Conservation (phyloP, 2,329 filamentous ascomycete species). For the Aureobasidium mangrovei region DNA sequence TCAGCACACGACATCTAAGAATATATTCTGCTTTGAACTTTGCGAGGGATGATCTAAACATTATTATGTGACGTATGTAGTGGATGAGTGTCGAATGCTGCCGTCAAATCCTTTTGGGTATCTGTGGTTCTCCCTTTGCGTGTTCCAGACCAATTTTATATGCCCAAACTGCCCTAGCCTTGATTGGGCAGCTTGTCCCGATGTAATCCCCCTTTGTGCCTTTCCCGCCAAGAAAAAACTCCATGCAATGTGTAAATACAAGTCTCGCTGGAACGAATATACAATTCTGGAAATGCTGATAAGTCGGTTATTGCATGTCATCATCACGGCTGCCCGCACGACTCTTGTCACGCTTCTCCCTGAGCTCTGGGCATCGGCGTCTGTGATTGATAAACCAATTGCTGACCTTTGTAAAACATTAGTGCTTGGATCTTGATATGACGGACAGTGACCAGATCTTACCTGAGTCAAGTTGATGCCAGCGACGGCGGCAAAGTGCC, state of each 20-base stretch:
- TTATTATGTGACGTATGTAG: constrained; percentile 7
- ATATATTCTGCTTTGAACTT: not conserved
- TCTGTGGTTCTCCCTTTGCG: constrained; percentile 4
- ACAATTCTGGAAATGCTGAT: not conserved
- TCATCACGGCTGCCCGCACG: constrained; percentile 11
- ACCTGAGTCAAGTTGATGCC: constrained; percentile 32
- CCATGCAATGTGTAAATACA: not conserved
- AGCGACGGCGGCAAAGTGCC: constrained; percentile 18
- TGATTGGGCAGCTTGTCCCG: not conserved
- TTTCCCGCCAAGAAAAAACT: not conserved
- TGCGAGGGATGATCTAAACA: not conserved
- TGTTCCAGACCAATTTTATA: constrained; percentile 6
- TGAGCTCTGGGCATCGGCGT: constrained; percentile 29
- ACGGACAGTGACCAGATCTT: not conserved
- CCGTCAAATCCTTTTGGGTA: constrained; percentile 5
- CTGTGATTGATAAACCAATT: constrained; percentile 34
- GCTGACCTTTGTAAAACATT: constrained; percentile 22
- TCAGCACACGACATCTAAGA: not conserved
- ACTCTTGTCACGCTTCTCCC: constrained; percentile 28
- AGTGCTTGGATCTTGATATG: not conserved
- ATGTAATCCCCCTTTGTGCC: not conserved
- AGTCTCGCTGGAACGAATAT: not conserved
- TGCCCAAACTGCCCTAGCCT: constrained; percentile 1
- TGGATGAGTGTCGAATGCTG: not conserved
- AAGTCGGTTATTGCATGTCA: constrained; percentile 1